Evolutionary conservation across 2,329 filamentous ascomycete genomes (phyloP).

Genomic region (Boeremia lycopersici): DNA sequence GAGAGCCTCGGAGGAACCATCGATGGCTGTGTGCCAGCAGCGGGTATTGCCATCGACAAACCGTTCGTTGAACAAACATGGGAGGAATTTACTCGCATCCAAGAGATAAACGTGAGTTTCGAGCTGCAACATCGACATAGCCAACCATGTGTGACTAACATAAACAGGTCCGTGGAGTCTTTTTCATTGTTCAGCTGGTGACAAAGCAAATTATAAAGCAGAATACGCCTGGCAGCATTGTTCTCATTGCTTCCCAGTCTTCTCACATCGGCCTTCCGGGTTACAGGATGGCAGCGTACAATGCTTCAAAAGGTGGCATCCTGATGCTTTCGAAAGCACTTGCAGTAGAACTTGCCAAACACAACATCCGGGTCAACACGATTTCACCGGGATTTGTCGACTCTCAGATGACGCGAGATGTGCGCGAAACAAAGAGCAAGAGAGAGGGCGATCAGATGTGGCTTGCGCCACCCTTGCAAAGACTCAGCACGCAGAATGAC

Average conservation of each 20-base stretch:
- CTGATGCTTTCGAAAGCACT: constrained; percentile 50
- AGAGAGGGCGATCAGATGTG: constrained; percentile 22
- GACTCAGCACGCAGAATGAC: constrained; percentile 52
- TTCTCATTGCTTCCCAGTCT: constrained; percentile 49
- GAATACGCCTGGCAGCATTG: constrained; percentile 48
- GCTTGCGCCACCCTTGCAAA: constrained; percentile 44
- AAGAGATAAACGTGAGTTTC: constrained; percentile 51
- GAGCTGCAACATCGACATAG: too few species aligned
- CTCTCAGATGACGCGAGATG: constrained; percentile 30
- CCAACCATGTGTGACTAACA: neutral
- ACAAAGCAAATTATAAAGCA: constrained; percentile 52
- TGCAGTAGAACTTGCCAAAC: constrained; percentile 41
- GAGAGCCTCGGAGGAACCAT: constrained; percentile 17
- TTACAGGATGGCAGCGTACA: constrained; percentile 52
- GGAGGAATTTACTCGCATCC: constrained; percentile 50
- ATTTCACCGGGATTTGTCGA: constrained; percentile 45
- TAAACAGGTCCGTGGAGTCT: constrained; percentile 50
- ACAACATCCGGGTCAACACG: constrained; percentile 40
- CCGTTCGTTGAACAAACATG: constrained; percentile 54
- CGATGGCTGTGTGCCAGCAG: constrained; percentile 31
- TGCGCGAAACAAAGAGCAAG: constrained; percentile 24
- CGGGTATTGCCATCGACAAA: constrained; percentile 53
- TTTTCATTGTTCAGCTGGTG: constrained; percentile 50
- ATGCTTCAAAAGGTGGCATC: constrained; percentile 52
- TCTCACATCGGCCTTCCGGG: constrained; percentile 47